These are phyloP conservation scores for Trichoderma sp. DNA, from an alignment of 2,329 filamentous ascomycete species.

Conservation along the genomic window DNA sequence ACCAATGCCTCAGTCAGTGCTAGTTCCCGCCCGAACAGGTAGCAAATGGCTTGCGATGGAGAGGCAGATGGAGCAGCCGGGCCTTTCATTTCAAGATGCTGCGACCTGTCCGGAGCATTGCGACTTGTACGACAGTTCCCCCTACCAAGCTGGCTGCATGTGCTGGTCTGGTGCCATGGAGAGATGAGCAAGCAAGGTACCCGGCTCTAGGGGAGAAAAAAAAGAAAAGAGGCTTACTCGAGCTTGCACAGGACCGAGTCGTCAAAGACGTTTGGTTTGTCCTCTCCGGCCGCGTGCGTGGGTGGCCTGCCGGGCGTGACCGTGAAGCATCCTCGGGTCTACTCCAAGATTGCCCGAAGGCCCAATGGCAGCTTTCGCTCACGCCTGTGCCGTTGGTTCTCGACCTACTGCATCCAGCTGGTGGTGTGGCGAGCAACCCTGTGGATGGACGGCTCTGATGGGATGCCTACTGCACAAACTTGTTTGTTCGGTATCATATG, in stretches of 20 bases:
- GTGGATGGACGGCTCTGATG: slow-evolving; percentile 16
- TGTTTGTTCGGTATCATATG: slow-evolving; percentile 5
- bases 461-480: background rate
- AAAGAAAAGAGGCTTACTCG: background rate
- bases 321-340: slow-evolving; percentile 16
- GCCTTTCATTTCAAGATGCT: slow-evolving; percentile 19
- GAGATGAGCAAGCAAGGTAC: slow-evolving; percentile 16
- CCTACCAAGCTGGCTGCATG: background rate
- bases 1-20: slow-evolving; percentile 16
- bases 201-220: slow-evolving; percentile 6
- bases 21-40: slow-evolving; percentile 15
- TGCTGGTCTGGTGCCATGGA: background rate
- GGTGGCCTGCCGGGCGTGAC: background rate
- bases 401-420: slow-evolving; percentile 21
- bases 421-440: slow-evolving; percentile 16
- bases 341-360: slow-evolving; percentile 14
- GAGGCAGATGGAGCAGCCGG: slow-evolving; percentile 15
- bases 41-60: slow-evolving; percentile 7
- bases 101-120: background rate
- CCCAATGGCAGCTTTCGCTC: slow-evolving; percentile 1
- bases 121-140: background rate
- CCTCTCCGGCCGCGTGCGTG: background rate
- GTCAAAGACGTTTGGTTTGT: background rate
- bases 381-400: slow-evolving; percentile 12
- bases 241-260: background rate